Evolutionary conservation across 2,329 filamentous ascomycete species (phyloP), one percentile per base, ranked within the genome.

Genomic region (Arthrobotrys megalospora): DNA sequence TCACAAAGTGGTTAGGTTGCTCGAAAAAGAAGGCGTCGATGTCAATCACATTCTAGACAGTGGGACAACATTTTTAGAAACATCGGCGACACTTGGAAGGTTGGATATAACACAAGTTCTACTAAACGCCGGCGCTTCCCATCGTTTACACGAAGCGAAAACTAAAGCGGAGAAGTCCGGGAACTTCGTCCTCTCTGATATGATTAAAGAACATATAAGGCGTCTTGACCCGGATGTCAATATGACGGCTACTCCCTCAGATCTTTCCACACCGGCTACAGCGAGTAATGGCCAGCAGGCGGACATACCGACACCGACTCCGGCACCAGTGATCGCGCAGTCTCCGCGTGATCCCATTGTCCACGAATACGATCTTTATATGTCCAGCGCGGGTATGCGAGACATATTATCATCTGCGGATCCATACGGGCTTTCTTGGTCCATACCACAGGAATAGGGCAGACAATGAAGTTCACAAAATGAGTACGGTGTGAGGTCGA

Each of bases 81-180:
- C 19, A 11, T 52, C 66, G 21, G 66, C 66, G 7, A 24, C 6
- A 38, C 52, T 69, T 43, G 66, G 66, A 16, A 60, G 53, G 11
- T 28, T 69, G 5, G 66, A 69, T 50, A 62, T 69, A n/a, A 19
- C 43, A 2, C 52, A 48, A 38, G 53, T 69, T 19, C 24, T 69
- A 21, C 24, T 69, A 6, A 52, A 69, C 16, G 43, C 52, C 21
- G 66, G 66, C 5, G 66, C 66, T 12, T 47, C 52, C 28, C 4
- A 69, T 8, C 52, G 53, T 5, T 6, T 69, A 21, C 38, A 14
- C 0, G 52, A 69, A 50, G 66, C 66, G 19, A 69, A 62, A 19
- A 19, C 2, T 16, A 38, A 36, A 10, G 66, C 66, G 6, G 66
- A 60, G 8, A 28, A 21, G 14, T 28, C 12, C 11, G 58, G 58